Evolutionary conservation across 192 early-diverging fungal genomes (phyloP).

Genomic region (Dispira simplex): DNA sequence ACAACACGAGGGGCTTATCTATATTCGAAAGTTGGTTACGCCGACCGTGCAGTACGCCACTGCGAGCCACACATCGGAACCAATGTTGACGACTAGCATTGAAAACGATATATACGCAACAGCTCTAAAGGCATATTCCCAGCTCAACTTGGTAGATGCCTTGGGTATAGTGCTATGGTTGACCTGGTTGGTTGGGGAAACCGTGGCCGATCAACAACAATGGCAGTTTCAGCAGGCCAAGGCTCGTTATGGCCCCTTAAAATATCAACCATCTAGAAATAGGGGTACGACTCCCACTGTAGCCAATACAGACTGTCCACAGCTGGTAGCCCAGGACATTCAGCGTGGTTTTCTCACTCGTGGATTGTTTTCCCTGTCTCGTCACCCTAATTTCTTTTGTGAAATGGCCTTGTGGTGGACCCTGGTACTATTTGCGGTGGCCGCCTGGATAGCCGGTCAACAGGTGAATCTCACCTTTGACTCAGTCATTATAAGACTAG

Average conservation of each 20-base stretch:
- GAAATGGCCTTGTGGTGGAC: slow-evolving; percentile 54
- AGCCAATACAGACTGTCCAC: not conserved
- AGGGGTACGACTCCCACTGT: no score
- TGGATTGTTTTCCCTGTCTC: slow-evolving; percentile 54
- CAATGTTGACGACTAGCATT: not conserved
- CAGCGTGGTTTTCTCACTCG: slow-evolving; percentile 50
- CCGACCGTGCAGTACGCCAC: not conserved
- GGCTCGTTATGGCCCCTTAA: slow-evolving; percentile 15
- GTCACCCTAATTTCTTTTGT: slow-evolving; percentile 79
- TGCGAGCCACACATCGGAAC: not conserved
- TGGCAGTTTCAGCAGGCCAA: slow-evolving; percentile 50
- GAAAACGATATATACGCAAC: not conserved
- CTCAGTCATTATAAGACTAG: slow-evolving; percentile 2
- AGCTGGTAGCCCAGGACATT: slow-evolving; percentile 21
- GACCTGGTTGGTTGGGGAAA: slow-evolving; percentile 37
- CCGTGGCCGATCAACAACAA: slow-evolving; percentile 69
- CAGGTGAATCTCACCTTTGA: slow-evolving; percentile 33
- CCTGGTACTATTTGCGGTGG: slow-evolving; percentile 10
- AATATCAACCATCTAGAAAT: slow-evolving; percentile 10
- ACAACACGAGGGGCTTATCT: not conserved
- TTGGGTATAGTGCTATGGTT: slow-evolving; percentile 26
- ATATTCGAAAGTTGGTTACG: not conserved
- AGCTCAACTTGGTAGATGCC: slow-evolving; percentile 29
- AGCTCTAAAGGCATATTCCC: not conserved
- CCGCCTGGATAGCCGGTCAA: slow-evolving; percentile 18